These are phyloP conservation scores for Nitzschia palea DNA, from an alignment of 108 stramenopile genomes.

Conservation along the genomic window DNA sequence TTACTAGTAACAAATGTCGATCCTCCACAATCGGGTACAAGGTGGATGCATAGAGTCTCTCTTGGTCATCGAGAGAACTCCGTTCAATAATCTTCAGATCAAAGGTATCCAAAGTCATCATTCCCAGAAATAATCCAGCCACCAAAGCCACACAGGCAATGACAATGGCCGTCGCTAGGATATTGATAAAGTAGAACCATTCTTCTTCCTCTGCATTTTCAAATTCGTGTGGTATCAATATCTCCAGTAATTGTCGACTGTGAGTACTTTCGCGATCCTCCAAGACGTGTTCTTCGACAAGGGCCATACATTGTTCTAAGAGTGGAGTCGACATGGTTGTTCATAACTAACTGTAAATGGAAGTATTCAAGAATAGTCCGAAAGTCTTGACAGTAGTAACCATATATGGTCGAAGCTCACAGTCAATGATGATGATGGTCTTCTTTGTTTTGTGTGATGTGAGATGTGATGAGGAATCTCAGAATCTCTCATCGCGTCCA, in stretches of 20 bases:
- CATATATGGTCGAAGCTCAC: too few species aligned
- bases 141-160: conserved; percentile 68
- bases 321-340: neutral
- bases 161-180: conserved; percentile 28
- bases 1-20: conserved; percentile 87
- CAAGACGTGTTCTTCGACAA: neutral
- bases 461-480: too few species aligned
- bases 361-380: too few species aligned
- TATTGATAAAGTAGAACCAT: conserved; percentile 17
- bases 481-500: too few species aligned
- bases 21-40: conserved; percentile 49
- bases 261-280: neutral
- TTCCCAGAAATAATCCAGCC: conserved; percentile 78
- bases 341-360: too few species aligned
- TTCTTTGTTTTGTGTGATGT: too few species aligned
- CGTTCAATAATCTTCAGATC: conserved; percentile 58
- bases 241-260: neutral
- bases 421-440: too few species aligned
- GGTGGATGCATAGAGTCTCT: conserved; percentile 32
- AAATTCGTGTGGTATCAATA: neutral
- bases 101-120: conserved; percentile 71
- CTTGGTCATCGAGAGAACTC: conserved; percentile 41
- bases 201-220: conserved; percentile 2
- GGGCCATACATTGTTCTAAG: neutral
- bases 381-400: too few species aligned